Percentiles rank a stretch among this genome's conserved stretches.
phyloP scores from a whole-genome alignment of 169 alveolate species.

The Plasmodium reichenowi region DNA sequence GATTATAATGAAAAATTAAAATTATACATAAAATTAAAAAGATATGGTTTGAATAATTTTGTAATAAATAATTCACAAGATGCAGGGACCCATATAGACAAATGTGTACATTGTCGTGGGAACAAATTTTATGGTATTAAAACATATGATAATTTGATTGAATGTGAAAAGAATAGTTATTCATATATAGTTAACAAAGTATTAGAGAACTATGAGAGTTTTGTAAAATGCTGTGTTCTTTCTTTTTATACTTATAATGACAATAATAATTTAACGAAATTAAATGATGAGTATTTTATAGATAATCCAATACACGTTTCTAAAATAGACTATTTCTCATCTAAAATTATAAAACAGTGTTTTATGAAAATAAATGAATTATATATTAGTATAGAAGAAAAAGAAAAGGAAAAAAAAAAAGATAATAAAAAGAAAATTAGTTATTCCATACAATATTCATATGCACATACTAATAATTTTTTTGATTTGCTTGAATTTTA shows the following conservation, averaged over 20 bases:
- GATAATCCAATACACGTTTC: neutral
- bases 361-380: neutral
- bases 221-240: constrained; percentile 32
- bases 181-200: constrained; percentile 14
- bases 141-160: constrained; percentile 18
- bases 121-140: constrained; percentile 20
- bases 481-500: constrained; percentile 47
- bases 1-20: constrained; percentile 54
- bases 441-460: constrained; percentile 34
- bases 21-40: constrained; percentile 54
- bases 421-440: constrained; percentile 7
- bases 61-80: constrained; percentile 10
- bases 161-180: constrained; percentile 16
- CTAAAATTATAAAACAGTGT: too few relatives aligned
- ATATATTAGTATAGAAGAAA: constrained; percentile 19
- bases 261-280: constrained; percentile 4
- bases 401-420: constrained; percentile 4
- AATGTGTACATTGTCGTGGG: constrained; percentile 7
- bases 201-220: constrained; percentile 24
- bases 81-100: constrained; percentile 7
- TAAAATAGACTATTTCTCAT: constrained; percentile 5
- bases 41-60: constrained; percentile 4
- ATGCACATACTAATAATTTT: neutral
- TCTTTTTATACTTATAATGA: constrained; percentile 26
- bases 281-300: neutral